A percentile compares a stretch with the other conserved stretches of the same genome.
phyloP scores from a whole-genome alignment of 192 early-diverging fungal genomes.

The Anaeromyces robustus region DNA sequence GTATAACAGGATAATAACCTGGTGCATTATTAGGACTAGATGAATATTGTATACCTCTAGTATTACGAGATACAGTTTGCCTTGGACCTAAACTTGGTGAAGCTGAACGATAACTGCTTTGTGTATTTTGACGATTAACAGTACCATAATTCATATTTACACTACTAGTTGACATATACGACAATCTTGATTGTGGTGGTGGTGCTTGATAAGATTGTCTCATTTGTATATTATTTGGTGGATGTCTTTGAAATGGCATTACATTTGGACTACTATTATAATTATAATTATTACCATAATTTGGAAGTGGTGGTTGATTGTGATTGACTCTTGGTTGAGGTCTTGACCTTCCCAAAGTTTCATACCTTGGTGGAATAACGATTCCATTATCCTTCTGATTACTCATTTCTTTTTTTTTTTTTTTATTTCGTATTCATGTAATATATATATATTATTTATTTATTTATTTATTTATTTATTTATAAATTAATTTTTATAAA shows the following conservation, averaged over 20 bases:
- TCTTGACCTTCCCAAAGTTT: neutral
- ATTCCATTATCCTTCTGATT: neutral
- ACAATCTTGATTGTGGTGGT: neutral
- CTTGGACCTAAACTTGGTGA: neutral
- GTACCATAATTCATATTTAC: neutral
- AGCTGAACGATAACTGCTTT: neutral
- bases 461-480: no score
- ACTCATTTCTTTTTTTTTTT: neutral
- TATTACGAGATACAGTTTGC: neutral
- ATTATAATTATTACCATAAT: no score
- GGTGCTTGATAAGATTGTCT: neutral
- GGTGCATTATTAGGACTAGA: neutral
- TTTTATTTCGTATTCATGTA: no score
- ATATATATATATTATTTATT: no score
- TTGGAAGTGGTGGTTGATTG: no score
- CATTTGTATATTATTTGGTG: neutral
- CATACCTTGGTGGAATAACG: neutral
- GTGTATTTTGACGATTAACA: neutral
- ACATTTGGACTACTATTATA: no score
- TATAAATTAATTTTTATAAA: no score
- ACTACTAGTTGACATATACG: neutral
- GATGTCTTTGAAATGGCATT: neutral
- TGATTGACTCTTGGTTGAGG: no score
- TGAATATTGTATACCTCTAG: neutral
- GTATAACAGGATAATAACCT: neutral